Percentiles rank a stretch among this genome's conserved stretches.
phyloP scores from a whole-genome alignment of 2,329 filamentous ascomycete species.

The Aspergillus aculeatus region DNA sequence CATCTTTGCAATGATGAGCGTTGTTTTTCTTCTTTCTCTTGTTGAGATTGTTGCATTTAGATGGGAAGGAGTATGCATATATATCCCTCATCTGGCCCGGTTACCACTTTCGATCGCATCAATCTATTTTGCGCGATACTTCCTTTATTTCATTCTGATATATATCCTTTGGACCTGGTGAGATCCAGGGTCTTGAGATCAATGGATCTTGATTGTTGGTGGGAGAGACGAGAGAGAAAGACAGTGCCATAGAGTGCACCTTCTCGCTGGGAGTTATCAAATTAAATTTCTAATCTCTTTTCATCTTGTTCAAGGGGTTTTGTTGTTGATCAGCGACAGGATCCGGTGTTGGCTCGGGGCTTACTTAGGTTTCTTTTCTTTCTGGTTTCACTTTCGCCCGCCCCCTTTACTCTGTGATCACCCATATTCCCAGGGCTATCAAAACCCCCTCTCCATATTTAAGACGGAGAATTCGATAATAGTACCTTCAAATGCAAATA shows the following conservation, averaged over 20 bases:
- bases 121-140: conserved; percentile 5
- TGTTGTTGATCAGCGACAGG: neutral
- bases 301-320: neutral
- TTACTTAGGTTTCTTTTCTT: too few species aligned
- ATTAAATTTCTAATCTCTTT: neutral
- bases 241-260: conserved; percentile 3
- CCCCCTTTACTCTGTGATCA: too few species aligned
- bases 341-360: neutral
- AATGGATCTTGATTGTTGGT: neutral
- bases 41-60: conserved; percentile 30
- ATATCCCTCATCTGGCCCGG: conserved; percentile 23
- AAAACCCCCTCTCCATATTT: too few species aligned
- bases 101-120: conserved; percentile 9
- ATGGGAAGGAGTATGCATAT: conserved; percentile 30
- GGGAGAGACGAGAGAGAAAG: neutral
- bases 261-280: neutral
- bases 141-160: conserved; percentile 6
- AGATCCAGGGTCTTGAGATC: neutral
- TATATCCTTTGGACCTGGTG: conserved; percentile 8
- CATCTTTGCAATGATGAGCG: conserved; percentile 28
- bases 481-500: conserved; percentile 1
- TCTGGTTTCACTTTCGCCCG: too few species aligned
- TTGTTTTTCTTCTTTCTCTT: conserved; percentile 12
- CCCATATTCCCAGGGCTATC: too few species aligned
- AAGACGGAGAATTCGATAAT: neutral